Conservation (phyloP, 371 early-diverging fungal genomes). For the Blakeslea trispora region DNA sequence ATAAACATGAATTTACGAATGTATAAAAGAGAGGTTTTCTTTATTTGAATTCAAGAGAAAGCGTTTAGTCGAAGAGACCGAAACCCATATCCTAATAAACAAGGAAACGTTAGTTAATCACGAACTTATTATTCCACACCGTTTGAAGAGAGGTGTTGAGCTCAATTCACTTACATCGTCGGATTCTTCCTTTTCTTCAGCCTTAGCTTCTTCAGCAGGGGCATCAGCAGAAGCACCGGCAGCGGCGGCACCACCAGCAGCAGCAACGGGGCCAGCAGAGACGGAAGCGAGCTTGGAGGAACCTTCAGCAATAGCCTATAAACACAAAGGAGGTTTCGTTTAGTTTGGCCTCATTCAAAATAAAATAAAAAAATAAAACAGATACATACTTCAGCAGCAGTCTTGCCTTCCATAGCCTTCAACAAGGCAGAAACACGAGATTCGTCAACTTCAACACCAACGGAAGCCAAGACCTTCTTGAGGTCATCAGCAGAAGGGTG, state of each 20-base stretch:
- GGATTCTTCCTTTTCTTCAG: slow-evolving; percentile 78
- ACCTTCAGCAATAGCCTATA: slow-evolving; percentile 88
- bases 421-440: slow-evolving; percentile 76
- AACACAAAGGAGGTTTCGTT: not conserved
- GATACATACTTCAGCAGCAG: slow-evolving; percentile 67
- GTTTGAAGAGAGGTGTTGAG: no score
- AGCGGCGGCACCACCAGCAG: slow-evolving; percentile 58
- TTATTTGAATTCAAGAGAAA: not conserved
- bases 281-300: slow-evolving; percentile 88
- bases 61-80: slow-evolving; percentile 83
- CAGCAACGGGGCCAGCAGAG: slow-evolving; percentile 82
- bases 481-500: slow-evolving; percentile 77
- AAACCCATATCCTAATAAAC: slow-evolving; percentile 44
- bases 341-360: not conserved
- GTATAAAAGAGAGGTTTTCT: not conserved
- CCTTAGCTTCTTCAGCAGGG: slow-evolving; percentile 61
- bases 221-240: slow-evolving; percentile 54
- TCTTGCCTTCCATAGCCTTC: slow-evolving; percentile 84
- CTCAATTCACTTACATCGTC: slow-evolving; percentile 66
- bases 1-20: not conserved
- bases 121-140: no score
- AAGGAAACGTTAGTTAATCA: slow-evolving; percentile 11
- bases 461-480: slow-evolving; percentile 81
- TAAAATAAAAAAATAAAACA: not conserved
- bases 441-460: slow-evolving; percentile 87